These are phyloP conservation scores for Aspergillus awamori DNA, from an alignment of 2,329 filamentous ascomycete genomes.

Conservation along the genomic window DNA sequence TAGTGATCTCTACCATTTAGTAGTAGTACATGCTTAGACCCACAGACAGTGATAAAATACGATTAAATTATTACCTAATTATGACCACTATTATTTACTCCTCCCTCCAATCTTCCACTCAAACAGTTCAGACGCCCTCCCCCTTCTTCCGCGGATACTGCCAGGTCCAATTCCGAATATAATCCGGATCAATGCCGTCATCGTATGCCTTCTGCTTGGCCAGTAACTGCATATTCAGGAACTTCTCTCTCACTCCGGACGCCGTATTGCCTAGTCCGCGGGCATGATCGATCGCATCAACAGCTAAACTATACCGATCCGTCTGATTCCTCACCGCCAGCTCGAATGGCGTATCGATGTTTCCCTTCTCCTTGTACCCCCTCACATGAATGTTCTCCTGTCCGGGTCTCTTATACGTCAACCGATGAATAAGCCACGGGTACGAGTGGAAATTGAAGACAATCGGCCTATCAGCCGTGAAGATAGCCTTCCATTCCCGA, in stretches of 20 bases:
- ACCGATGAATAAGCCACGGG: slow-evolving; percentile 75
- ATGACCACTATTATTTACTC: no score
- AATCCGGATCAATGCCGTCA: slow-evolving; percentile 68
- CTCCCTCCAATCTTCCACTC: not conserved
- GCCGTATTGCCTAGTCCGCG: slow-evolving; percentile 65
- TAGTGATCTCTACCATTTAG: no score
- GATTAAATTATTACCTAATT: no score
- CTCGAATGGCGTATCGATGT: slow-evolving; percentile 79
- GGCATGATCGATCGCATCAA: slow-evolving; percentile 73
- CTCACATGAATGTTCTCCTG: slow-evolving; percentile 71
- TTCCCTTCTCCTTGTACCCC: slow-evolving; percentile 81
- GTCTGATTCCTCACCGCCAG: slow-evolving; percentile 76
- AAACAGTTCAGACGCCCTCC: not conserved
- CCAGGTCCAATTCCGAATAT: slow-evolving; percentile 70
- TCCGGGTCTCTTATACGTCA: slow-evolving; percentile 75
- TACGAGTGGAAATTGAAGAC: slow-evolving; percentile 87
- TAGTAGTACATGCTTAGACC: no score
- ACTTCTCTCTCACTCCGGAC: slow-evolving; percentile 62
- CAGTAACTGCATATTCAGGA: slow-evolving; percentile 66
- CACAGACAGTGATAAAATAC: no score
- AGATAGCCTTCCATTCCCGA: slow-evolving; percentile 67
- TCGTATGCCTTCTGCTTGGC: slow-evolving; percentile 69
- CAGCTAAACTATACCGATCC: slow-evolving; percentile 75
- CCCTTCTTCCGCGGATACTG: slow-evolving; percentile 40
- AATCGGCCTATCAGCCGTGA: slow-evolving; percentile 71